phyloP scores from a whole-genome alignment of 352 stramenopile genomes.

The Peronospora farinosa region DNA sequence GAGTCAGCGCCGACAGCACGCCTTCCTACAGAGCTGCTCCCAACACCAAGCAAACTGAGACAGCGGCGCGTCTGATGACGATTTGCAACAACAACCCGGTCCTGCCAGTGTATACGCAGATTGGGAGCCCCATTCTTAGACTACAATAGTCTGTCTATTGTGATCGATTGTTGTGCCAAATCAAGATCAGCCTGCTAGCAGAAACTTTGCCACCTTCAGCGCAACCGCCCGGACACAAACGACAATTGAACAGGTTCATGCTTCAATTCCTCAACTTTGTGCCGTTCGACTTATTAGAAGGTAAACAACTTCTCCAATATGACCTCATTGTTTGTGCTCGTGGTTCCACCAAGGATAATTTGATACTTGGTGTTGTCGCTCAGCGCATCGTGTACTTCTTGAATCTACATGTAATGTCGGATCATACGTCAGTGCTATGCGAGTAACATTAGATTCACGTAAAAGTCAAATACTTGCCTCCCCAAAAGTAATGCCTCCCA shows the following conservation, averaged over 20 bases:
- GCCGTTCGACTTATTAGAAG: conserved; percentile 7
- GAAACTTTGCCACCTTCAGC: neutral
- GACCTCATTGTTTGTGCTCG: conserved; percentile 61
- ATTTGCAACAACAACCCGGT: no score
- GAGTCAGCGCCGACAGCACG: no score
- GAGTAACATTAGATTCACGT: neutral
- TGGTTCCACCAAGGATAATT: conserved; percentile 67
- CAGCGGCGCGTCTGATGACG: no score
- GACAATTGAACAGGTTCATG: neutral
- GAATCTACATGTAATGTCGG: conserved; percentile 34
- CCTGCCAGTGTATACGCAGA: no score
- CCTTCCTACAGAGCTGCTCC: no score
- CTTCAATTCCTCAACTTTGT: neutral
- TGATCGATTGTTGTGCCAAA: no score
- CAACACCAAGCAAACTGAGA: no score
- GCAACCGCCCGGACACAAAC: neutral
- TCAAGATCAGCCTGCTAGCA: no score
- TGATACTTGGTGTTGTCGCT: conserved; percentile 43
- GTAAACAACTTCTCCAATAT: conserved; percentile 54
- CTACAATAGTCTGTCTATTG: no score
- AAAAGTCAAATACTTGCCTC: conserved; percentile 31
- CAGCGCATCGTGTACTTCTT: conserved; percentile 57
- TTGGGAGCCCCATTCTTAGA: no score
- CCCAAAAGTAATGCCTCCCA: conserved; percentile 73
- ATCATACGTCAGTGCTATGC: neutral